These are phyloP conservation scores for Panicum virgatum DNA, from an alignment of 202 grass and related monocot species.

Conservation along the genomic window DNA sequence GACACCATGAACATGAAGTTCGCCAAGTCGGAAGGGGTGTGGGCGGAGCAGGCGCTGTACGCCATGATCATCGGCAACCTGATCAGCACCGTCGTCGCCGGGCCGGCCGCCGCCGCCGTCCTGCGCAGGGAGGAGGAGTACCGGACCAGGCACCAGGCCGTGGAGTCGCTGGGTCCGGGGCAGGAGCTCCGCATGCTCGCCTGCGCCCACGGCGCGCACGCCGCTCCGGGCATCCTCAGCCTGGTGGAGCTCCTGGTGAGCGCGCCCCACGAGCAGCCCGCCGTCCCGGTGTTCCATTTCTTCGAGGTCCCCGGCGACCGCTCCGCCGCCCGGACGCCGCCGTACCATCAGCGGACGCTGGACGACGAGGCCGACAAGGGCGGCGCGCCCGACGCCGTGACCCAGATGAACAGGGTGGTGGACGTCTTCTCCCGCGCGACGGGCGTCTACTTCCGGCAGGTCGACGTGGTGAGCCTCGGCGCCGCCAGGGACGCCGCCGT, in stretches of 20 bases:
- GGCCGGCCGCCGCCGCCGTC: conserved; percentile 49
- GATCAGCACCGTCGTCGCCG: conserved; percentile 55
- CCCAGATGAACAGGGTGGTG: conserved; percentile 48
- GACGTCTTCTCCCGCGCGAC: conserved; percentile 51
- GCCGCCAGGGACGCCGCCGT: neutral
- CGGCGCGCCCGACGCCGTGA: conserved; percentile 14
- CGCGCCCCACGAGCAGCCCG: conserved; percentile 28
- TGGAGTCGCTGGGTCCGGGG: conserved; percentile 35
- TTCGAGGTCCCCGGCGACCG: conserved; percentile 16
- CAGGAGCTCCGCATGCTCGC: conserved; percentile 65
- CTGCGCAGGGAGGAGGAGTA: conserved; percentile 50
- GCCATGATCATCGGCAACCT: conserved; percentile 58
- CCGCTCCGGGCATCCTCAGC: conserved; percentile 42
- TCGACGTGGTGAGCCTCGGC: conserved; percentile 40
- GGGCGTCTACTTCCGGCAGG: conserved; percentile 44
- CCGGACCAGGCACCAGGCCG: conserved; percentile 42
- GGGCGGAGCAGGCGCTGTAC: conserved; percentile 51
- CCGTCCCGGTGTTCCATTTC: conserved; percentile 42
- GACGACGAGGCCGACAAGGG: neutral
- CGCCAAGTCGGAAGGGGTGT: conserved; percentile 48
- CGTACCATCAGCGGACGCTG: conserved; percentile 31
- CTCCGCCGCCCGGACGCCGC: too few species aligned
- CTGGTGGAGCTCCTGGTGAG: conserved; percentile 42
- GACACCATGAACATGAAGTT: conserved; percentile 70
- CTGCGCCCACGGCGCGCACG: conserved; percentile 52